These are phyloP conservation scores for Pichia rugopelliculosa DNA, from an alignment of 805 yeast species.

Conservation along the genomic window DNA sequence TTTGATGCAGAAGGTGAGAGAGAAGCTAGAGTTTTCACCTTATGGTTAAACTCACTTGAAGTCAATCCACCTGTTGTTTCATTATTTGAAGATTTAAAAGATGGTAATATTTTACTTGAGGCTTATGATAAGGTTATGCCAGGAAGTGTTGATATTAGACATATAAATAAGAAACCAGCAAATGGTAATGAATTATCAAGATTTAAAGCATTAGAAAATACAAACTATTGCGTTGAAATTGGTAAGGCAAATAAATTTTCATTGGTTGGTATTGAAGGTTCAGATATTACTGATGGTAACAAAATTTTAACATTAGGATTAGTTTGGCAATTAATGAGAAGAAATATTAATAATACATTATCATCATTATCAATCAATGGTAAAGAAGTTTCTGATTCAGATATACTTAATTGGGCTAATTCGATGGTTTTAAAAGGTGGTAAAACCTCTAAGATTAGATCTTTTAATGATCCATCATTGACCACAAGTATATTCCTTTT, in stretches of 20 bases:
- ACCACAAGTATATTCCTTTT: conserved; percentile 75
- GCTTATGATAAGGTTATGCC: conserved; percentile 96
- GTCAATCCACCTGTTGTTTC: conserved; percentile 92
- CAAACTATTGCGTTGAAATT: conserved; percentile 95
- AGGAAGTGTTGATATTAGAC: conserved; percentile 73
- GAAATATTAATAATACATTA: conserved; percentile 84
- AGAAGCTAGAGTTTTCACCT: conserved; percentile 96
- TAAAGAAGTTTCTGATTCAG: conserved; percentile 70
- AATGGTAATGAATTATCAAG: conserved; percentile 71
- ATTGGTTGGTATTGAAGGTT: conserved; percentile 95
- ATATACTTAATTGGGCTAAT: conserved; percentile 92
- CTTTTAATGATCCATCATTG: conserved; percentile 76
- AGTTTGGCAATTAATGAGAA: conserved; percentile 98
- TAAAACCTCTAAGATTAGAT: conserved; percentile 60
- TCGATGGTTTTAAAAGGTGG: conserved; percentile 82
- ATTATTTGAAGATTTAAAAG: conserved; percentile 89
- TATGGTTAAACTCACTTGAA: conserved; percentile 95
- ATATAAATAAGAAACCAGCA: conserved; percentile 77
- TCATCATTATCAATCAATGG: conserved; percentile 65
- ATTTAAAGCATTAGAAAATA: conserved; percentile 93
- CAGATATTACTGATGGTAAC: conserved; percentile 92
- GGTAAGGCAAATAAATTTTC: conserved; percentile 92
- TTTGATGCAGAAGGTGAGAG: conserved; percentile 99
- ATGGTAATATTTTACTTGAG: conserved; percentile 80
- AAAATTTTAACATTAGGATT: conserved; percentile 82